Percentiles rank a stretch among this genome's conserved stretches.
Evolutionary conservation across 345 rosid genomes (phyloP).

Genomic region (Euphorbia pulcherrima): DNA sequence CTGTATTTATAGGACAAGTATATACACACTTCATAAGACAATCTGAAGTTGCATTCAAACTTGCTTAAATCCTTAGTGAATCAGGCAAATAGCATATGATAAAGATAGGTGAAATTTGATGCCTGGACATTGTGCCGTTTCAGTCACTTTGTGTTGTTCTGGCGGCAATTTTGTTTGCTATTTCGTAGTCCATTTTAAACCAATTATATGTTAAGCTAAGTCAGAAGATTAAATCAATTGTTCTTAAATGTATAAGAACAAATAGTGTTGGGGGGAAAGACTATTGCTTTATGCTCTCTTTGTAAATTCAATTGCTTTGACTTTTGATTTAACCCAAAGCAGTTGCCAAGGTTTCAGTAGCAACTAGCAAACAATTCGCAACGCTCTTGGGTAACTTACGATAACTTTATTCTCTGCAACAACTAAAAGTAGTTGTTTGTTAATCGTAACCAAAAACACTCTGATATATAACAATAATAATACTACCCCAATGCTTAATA

Average conservation of each 20-base stretch:
- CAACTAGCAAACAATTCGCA: no score
- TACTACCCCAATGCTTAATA: no score
- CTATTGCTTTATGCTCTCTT: no score
- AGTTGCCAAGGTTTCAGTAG: no score
- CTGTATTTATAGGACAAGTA: conserved; percentile 4
- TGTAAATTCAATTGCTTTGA: neutral
- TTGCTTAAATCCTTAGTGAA: neutral
- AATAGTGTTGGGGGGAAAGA: no score
- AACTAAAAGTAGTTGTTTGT: no score
- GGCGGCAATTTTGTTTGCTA: neutral
- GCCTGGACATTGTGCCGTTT: neutral
- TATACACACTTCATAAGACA: neutral
- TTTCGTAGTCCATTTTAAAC: neutral
- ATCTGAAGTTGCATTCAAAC: neutral
- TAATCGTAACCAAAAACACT: no score
- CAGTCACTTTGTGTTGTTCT: neutral
- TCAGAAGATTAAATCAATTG: neutral
- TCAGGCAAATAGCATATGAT: neutral
- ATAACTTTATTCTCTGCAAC: no score
- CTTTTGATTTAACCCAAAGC: no score
- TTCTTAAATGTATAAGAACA: neutral
- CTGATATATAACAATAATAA: no score
- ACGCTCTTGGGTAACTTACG: no score
- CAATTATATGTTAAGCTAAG: neutral
- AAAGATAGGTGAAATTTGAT: neutral